These are phyloP conservation scores for Clavispora carvajalis DNA, from an alignment of 805 yeast species.

Conservation along the genomic window DNA sequence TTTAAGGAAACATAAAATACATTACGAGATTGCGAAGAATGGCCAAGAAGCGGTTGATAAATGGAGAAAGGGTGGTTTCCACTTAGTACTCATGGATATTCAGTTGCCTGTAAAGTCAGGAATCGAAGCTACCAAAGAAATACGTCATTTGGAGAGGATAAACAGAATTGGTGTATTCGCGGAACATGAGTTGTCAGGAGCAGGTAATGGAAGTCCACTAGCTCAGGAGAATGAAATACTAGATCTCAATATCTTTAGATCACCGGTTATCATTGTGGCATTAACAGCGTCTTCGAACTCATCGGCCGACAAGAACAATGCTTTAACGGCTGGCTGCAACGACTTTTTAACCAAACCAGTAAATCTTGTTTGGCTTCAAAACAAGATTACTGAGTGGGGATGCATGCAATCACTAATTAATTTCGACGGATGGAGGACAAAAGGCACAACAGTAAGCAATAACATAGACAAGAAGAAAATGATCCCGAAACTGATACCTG, in stretches of 20 bases:
- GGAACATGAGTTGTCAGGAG: slow-evolving; percentile 27
- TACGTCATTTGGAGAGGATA: slow-evolving; percentile 73
- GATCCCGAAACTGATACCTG: not conserved
- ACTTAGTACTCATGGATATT: slow-evolving; percentile 92
- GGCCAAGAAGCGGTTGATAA: slow-evolving; percentile 93
- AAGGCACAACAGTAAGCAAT: slow-evolving; percentile 3
- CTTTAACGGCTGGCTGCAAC: slow-evolving; percentile 95
- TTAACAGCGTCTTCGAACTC: slow-evolving; percentile 84
- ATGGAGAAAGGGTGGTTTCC: slow-evolving; percentile 94
- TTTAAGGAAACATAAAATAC: slow-evolving; percentile 77
- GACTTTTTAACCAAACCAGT: slow-evolving; percentile 96
- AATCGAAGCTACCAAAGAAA: slow-evolving; percentile 89
- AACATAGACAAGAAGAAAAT: not conserved
- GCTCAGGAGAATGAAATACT: slow-evolving; percentile 46
- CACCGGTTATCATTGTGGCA: slow-evolving; percentile 98
- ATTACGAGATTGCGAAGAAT: slow-evolving; percentile 80
- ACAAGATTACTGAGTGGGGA: slow-evolving; percentile 96
- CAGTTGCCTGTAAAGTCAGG: slow-evolving; percentile 96
- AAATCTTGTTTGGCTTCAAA: slow-evolving; percentile 86
- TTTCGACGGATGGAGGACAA: slow-evolving; percentile 75
- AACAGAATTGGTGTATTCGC: slow-evolving; percentile 73
- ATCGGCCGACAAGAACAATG: slow-evolving; percentile 79
- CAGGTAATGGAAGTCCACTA: slow-evolving; percentile 16
- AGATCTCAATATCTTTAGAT: slow-evolving; percentile 61
- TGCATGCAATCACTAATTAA: slow-evolving; percentile 98